Base-by-base conservation (phyloP, 441 rosid species). In the Aleurites moluccanus region DNA sequence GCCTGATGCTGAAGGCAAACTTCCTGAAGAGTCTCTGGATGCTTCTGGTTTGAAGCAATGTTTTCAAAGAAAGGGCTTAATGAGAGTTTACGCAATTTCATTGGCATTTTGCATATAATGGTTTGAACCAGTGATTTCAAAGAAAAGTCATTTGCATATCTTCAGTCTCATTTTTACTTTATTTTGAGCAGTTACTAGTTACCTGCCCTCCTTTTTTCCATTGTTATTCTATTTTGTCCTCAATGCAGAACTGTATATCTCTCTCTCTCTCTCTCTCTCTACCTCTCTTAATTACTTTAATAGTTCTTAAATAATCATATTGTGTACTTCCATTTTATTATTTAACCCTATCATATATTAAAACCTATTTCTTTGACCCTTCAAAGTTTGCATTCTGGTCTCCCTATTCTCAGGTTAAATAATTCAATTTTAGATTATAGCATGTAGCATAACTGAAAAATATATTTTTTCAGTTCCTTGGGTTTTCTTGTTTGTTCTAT, bases 1-100 rank as follows among this genome's bases (percentile, higher is more conserved):
- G 81, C 91, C 92, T 69, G 97, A 94, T 86, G 89, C 93, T 68
- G 94, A 90, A 83, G 97, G 86, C 72, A 90, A 86, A 85, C 86
- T 92, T 79, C 98, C 98, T 38, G 76, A 82, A 81, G 98, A 90
- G 78, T 44, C 96, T 78, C 83, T 91, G 38, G 83, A 77, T 84
- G 97, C 93, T 59, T 70, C 79, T 42, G 92, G 83, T 77, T 81
- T 94, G 76, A 94, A 92, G 90, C 86, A 87, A 73, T 84, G 88
- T 68, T 91, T 94, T 80, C 83, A 79, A 83, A 82, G 83, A 80
- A 94, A 94, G 83, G 98, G 98, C 85, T 87, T 94, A 66, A 86
- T 88, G 97, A 90, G 83, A 91, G 98, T 90, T 77, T 60, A 30
- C 27, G 47, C 59, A 5, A 7, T 45, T 63, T 66, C 77, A 25